Evolutionary conservation across 257 asterid species (phyloP).

Genomic region (Cynanchum wilfordii): DNA sequence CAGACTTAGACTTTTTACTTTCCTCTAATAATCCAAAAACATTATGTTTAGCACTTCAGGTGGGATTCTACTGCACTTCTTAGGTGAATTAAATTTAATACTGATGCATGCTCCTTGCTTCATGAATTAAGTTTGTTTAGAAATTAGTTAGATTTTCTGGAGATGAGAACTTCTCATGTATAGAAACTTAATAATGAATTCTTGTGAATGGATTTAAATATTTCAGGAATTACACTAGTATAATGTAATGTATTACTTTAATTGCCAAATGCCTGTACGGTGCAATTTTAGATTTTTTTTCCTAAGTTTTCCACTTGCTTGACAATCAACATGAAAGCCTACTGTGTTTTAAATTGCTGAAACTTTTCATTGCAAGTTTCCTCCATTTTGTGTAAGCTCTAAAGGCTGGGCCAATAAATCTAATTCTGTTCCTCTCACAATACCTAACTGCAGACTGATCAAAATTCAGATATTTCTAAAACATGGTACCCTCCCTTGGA

Average conservation of each 20-base stretch:
- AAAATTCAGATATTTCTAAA: conserved; percentile 56
- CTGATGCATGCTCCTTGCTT: not conserved
- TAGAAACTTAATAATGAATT: not conserved
- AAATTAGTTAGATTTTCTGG: too few relatives aligned
- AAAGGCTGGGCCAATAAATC: conserved; percentile 4
- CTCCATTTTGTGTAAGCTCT: not conserved
- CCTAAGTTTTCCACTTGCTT: not conserved
- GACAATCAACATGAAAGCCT: not conserved
- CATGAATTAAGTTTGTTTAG: too few relatives aligned
- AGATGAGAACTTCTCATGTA: not conserved
- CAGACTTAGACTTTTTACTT: not conserved
- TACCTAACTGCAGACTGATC: conserved; percentile 52
- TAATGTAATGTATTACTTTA: too few relatives aligned
- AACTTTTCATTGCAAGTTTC: conserved; percentile 12
- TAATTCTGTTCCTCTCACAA: conserved; percentile 15
- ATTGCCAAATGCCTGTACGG: not conserved
- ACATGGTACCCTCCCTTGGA: conserved; percentile 98
- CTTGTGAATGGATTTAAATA: not conserved
- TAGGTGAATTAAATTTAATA: not conserved
- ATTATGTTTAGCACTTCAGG: not conserved
- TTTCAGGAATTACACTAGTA: not conserved
- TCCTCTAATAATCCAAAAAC: not conserved
- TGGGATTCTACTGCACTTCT: not conserved
- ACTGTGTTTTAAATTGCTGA: conserved; percentile 7
- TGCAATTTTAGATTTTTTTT: not conserved